A percentile compares a stretch with the other conserved stretches of the same genome.
These are phyloP conservation scores for Coemansia sp. DNA, from an alignment of 192 early-diverging fungal genomes.

Conservation along the genomic window DNA sequence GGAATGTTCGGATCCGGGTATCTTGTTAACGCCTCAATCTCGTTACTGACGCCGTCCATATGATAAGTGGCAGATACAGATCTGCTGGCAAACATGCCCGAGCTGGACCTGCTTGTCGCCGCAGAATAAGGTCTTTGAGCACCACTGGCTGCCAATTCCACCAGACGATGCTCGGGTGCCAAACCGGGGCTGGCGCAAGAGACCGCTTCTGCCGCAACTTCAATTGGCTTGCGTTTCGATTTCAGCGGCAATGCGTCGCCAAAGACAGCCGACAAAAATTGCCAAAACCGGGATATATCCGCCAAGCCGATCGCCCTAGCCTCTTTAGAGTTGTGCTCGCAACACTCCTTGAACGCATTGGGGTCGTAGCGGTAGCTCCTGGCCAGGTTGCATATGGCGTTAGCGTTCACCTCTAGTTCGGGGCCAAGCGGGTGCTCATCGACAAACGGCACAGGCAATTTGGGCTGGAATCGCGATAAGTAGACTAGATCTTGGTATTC, in stretches of 20 bases:
- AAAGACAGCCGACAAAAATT: constrained; percentile 35
- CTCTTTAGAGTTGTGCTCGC: constrained; percentile 22
- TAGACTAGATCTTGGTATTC: background rate
- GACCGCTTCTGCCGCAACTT: background rate
- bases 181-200: background rate
- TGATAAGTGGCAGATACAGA: constrained; percentile 20
- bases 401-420: constrained; percentile 10
- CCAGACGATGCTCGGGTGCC: background rate
- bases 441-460: constrained; percentile 39
- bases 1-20: background rate
- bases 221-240: constrained; percentile 8
- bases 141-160: background rate
- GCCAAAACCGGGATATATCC: constrained; percentile 47
- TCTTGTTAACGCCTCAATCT: constrained; percentile 22
- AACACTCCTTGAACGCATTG: constrained; percentile 28
- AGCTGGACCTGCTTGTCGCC: constrained; percentile 44
- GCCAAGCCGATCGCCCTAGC: constrained; percentile 11
- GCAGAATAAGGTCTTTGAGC: constrained; percentile 5
- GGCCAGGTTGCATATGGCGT: constrained; percentile 31
- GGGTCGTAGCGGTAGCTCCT: constrained; percentile 48
- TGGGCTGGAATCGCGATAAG: constrained; percentile 21
- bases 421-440: constrained; percentile 39
- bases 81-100: constrained; percentile 41
- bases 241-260: constrained; percentile 37
- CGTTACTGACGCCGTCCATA: constrained; percentile 19